phyloP scores from a whole-genome alignment of 2,329 filamentous ascomycete genomes.

The Lasiodiplodia sp. region DNA sequence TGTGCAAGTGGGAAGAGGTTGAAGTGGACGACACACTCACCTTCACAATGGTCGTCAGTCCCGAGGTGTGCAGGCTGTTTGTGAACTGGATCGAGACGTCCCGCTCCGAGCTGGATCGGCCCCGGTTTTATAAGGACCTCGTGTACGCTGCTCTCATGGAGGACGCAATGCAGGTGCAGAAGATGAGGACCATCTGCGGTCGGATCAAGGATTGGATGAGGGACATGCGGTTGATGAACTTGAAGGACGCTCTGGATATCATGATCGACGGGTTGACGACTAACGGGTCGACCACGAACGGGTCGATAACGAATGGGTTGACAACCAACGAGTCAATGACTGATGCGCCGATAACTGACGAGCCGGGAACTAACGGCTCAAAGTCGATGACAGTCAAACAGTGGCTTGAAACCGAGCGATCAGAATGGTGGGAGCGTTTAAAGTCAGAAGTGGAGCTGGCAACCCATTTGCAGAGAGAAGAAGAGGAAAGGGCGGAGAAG shows the following conservation, averaged over 20 bases:
- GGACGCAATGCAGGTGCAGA: neutral
- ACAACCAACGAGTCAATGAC: too few species aligned
- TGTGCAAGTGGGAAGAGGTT: too few species aligned
- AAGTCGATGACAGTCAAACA: too few species aligned
- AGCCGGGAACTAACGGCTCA: too few species aligned
- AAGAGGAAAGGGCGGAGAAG: too few species aligned
- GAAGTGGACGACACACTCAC: neutral
- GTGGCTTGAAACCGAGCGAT: too few species aligned
- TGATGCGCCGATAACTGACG: too few species aligned
- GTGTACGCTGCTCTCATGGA: neutral
- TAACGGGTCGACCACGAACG: too few species aligned
- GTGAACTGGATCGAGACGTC: neutral
- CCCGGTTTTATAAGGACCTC: neutral
- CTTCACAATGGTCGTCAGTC: neutral
- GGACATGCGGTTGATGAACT: slow-evolving; percentile 70
- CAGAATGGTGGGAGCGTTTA: too few species aligned
- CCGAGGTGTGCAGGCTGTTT: slow-evolving; percentile 2
- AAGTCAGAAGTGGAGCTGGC: too few species aligned
- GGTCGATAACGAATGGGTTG: too few species aligned
- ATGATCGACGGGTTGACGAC: neutral
- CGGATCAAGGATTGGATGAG: neutral
- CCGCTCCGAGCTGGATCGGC: neutral
- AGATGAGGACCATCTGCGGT: neutral
- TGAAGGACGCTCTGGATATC: slow-evolving; percentile 81
- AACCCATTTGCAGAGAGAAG: too few species aligned